Conservation (phyloP, 371 early-diverging fungal genomes). For the Apophysomyces elegans region DNA sequence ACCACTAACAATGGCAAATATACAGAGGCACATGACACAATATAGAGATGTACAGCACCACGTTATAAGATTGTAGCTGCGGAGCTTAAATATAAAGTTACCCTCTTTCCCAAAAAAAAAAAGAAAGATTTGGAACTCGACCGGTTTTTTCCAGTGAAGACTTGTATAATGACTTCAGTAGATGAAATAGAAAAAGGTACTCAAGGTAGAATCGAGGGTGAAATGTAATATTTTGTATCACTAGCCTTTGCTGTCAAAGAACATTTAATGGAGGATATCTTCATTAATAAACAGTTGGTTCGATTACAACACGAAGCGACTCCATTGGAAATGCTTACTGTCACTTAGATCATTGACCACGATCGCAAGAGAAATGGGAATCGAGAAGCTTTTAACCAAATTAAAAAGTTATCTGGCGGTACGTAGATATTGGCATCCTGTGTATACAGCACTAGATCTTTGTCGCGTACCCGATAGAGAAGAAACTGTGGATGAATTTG, state of each 20-base stretch:
- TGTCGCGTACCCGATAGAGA: constrained; percentile 26
- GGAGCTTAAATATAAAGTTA: no score
- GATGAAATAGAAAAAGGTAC: background rate
- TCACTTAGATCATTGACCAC: constrained; percentile 60
- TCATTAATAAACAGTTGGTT: constrained; percentile 65
- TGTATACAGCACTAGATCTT: no score
- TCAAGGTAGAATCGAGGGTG: background rate
- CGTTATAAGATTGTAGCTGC: no score
- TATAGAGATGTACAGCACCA: no score
- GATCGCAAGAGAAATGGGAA: constrained; percentile 64
- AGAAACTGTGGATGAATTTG: constrained; percentile 66
- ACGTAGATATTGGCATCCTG: background rate
- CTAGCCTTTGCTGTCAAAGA: constrained; percentile 59
- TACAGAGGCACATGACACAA: no score
- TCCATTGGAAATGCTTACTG: background rate
- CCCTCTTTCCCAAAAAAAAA: no score
- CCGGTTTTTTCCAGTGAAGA: no score
- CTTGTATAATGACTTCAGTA: background rate
- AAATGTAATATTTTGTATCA: background rate
- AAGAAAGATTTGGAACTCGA: no score
- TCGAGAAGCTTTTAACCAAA: constrained; percentile 58
- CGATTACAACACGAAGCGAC: background rate
- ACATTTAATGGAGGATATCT: constrained; percentile 62
- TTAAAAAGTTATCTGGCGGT: constrained; percentile 39
- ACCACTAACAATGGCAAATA: no score